Base-by-base conservation (phyloP, 352 stramenopile genomes). In the Aphanomyces cochlioides region DNA sequence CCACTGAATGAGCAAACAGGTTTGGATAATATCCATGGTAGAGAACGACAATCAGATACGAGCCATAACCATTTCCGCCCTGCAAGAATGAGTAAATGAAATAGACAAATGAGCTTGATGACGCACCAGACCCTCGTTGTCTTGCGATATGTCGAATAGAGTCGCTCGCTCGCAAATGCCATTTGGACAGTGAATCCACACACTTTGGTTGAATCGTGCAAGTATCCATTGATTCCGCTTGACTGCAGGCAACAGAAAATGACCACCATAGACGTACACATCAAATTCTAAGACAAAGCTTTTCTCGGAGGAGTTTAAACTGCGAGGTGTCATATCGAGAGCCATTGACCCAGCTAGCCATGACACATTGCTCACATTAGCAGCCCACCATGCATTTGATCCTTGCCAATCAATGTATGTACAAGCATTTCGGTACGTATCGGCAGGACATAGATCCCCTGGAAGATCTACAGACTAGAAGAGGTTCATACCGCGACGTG, bases 1-100 rank as follows among this genome's bases (percentile, higher is more conserved):
- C 67, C 45, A 95, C 76, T 5, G 80, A 68, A 36, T 81, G 80
- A 37, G 82, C 85, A 38, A 91, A 92, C 1, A 75, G 70, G 61
- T 95, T 91, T 2, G 87, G 87, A 69, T 95, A 95, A 57, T 88
- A 72, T 13, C 83, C 83, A 72, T 82, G 78, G 61, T 88, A 93
- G 6, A 82, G 75, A 8, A 93, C 66, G 13, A 83, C 75, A 17
- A 79, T 74, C 66, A 88, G 72, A 53, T 92, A 93, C 5, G 80
- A 81, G 5, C 78, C 75, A 61, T 89, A 91, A 8, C 81, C 83
- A 47, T 74, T 84, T 10, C 80, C 83, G 47, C 83, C 78, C 87
- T 94, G 65, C 4, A 34, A 36, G 70, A 5, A 19, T 54, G 47
- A 36, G 12, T 56, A 21, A 12, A 4, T 69, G 28, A 64, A 36